Percentiles rank a stretch among this genome's conserved stretches.
These are phyloP conservation scores for Pelagophyceae sp. DNA, from an alignment of 352 stramenopile species.

Conservation along the genomic window DNA sequence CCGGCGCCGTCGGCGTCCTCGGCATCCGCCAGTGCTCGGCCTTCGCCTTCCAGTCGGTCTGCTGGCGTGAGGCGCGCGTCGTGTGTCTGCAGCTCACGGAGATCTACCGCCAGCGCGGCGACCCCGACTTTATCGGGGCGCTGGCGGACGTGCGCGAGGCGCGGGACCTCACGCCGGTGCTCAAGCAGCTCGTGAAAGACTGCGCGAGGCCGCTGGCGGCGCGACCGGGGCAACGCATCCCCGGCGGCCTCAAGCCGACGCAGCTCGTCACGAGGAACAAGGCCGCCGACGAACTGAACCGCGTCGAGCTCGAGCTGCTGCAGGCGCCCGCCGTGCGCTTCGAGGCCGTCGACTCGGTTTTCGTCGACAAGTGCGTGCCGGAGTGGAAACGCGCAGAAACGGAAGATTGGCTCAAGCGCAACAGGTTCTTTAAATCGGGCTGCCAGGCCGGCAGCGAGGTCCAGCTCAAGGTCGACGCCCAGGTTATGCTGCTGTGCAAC, in stretches of 20 bases:
- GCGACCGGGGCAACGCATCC: too few relatives aligned
- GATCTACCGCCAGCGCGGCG: not conserved
- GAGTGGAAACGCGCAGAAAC: too few relatives aligned
- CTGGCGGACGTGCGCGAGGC: not conserved
- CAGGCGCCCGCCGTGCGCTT: constrained; percentile 75
- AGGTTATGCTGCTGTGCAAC: not conserved
- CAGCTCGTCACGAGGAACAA: constrained; percentile 50
- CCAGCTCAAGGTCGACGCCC: too few relatives aligned
- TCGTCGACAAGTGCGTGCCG: not conserved
- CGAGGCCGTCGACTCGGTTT: not conserved
- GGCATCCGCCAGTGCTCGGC: constrained; percentile 28
- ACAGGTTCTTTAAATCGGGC: not conserved
- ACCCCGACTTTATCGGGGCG: not conserved
- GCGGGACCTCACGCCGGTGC: not conserved
- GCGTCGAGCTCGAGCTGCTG: constrained; percentile 35
- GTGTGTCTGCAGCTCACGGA: not conserved
- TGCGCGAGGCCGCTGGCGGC: not conserved
- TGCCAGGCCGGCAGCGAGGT: too few relatives aligned
- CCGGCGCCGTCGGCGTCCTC: not conserved
- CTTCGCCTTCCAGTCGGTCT: constrained; percentile 46
- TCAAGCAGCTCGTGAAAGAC: not conserved
- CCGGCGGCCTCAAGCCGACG: constrained; percentile 21
- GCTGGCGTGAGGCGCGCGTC: constrained; percentile 30
- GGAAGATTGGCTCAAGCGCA: not conserved
- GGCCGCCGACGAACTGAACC: too few relatives aligned